phyloP scores from a whole-genome alignment of 2,329 filamentous ascomycete genomes.

The Talaromyces sp. region DNA sequence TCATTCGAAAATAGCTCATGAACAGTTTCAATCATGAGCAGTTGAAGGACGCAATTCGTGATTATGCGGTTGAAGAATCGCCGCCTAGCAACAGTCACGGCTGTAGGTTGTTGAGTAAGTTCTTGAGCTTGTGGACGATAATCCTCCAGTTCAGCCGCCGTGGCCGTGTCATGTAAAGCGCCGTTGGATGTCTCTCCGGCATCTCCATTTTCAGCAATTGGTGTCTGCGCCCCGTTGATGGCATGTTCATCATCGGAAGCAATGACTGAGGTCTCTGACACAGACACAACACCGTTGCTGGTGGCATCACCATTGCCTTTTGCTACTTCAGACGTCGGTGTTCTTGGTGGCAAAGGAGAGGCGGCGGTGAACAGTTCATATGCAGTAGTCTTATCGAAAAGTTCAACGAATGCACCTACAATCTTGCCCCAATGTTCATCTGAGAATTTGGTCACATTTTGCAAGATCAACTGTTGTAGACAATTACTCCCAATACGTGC shows the following conservation, averaged over 20 bases:
- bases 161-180: slow-evolving; percentile 18
- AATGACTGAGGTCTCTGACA: slow-evolving; percentile 24
- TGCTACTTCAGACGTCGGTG: slow-evolving; percentile 19
- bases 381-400: slow-evolving; percentile 92
- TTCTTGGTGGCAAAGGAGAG: slow-evolving; percentile 45
- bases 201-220: slow-evolving; percentile 32
- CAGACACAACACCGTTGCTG: slow-evolving; percentile 26
- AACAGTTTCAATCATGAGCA: slow-evolving; percentile 99
- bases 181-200: slow-evolving; percentile 18
- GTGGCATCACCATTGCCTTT: slow-evolving; percentile 33
- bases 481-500: slow-evolving; percentile 98
- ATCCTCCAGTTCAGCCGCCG: slow-evolving; percentile 66
- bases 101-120: slow-evolving; percentile 81
- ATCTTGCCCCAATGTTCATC: slow-evolving; percentile 89
- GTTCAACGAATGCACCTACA: slow-evolving; percentile 89
- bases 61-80: slow-evolving; percentile 99
- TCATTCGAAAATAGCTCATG: slow-evolving; percentile 98
- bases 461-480: slow-evolving; percentile 89
- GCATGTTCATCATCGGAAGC: slow-evolving; percentile 26
- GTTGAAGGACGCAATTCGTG: slow-evolving; percentile 92
- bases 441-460: slow-evolving; percentile 91
- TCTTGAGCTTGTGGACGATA: slow-evolving; percentile 70
- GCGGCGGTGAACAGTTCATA: slow-evolving; percentile 92
- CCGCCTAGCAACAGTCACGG: slow-evolving; percentile 86
- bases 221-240: slow-evolving; percentile 29